phyloP scores from a whole-genome alignment of 495 filamentous ascomycete species.

The Hypoxylon subgilvum region DNA sequence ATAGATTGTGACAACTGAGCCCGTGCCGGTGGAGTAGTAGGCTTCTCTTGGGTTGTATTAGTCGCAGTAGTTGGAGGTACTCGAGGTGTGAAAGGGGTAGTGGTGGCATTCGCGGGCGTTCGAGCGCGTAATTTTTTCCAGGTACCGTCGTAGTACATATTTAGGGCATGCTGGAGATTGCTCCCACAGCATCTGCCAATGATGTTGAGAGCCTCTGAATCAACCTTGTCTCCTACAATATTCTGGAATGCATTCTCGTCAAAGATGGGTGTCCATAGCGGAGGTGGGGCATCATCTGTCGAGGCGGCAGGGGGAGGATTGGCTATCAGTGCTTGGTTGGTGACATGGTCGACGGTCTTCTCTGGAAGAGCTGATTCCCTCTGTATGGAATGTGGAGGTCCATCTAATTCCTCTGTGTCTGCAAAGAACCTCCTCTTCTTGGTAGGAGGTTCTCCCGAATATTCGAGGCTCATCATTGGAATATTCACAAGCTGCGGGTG shows the following conservation, averaged over 20 bases:
- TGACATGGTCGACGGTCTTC: slow-evolving; percentile 18
- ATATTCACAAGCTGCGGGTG: background rate
- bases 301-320: background rate
- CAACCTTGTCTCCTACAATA: slow-evolving; percentile 72
- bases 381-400: slow-evolving; percentile 7
- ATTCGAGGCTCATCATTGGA: slow-evolving; percentile 59
- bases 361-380: slow-evolving; percentile 33
- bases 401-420: slow-evolving; percentile 54
- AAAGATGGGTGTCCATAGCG: slow-evolving; percentile 52
- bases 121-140: slow-evolving; percentile 65
- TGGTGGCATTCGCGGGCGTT: slow-evolving; percentile 15
- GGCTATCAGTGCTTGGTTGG: slow-evolving; percentile 1
- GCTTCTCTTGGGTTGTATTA: slow-evolving; percentile 19
- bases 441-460: slow-evolving; percentile 65
- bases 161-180: slow-evolving; percentile 71
- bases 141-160: slow-evolving; percentile 92
- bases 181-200: slow-evolving; percentile 66
- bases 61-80: background rate
- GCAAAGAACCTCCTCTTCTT: slow-evolving; percentile 86
- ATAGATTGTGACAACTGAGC: slow-evolving; percentile 42
- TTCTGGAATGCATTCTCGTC: slow-evolving; percentile 71
- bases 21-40: slow-evolving; percentile 1
- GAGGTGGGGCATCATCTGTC: background rate
- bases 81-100: slow-evolving; percentile 6
- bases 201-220: slow-evolving; percentile 53